A percentile compares a stretch with the other conserved stretches of the same genome.
phyloP scores from a whole-genome alignment of 805 yeast genomes.

The Suhomyces tanzawaensis region DNA sequence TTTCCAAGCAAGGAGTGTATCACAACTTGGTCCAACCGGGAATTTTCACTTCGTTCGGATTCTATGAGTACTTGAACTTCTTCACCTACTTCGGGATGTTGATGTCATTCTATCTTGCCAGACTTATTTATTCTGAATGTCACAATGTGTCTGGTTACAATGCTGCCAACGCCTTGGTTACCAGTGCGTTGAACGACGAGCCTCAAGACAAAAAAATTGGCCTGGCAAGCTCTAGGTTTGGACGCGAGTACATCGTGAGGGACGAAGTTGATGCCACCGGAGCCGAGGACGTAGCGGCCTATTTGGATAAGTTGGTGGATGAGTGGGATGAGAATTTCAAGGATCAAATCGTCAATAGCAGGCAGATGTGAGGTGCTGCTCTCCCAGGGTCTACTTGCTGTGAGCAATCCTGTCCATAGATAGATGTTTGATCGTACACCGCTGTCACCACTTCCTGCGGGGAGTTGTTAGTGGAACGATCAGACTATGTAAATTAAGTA shows the following conservation, averaged over 20 bases:
- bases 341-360: slow-evolving; percentile 64
- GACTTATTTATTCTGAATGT: slow-evolving; percentile 81
- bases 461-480: no score
- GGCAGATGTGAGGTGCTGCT: slow-evolving; percentile 15
- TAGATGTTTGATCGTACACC: no score
- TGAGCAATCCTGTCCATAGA: no score
- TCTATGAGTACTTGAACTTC: slow-evolving; percentile 69
- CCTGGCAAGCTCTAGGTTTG: slow-evolving; percentile 65
- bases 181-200: slow-evolving; percentile 50
- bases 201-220: slow-evolving; percentile 58
- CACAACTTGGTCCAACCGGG: slow-evolving; percentile 93
- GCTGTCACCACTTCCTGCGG: no score
- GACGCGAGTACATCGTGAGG: slow-evolving; percentile 59
- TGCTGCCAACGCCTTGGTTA: slow-evolving; percentile 84
- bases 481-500: no score
- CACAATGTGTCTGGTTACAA: slow-evolving; percentile 85
- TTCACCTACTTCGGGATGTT: slow-evolving; percentile 87
- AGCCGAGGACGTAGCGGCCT: slow-evolving; percentile 60
- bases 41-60: slow-evolving; percentile 80
- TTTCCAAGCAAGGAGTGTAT: slow-evolving; percentile 47
- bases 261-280: slow-evolving; percentile 63
- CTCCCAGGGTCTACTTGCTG: no score
- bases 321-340: slow-evolving; percentile 78
- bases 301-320: slow-evolving; percentile 51
- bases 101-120: slow-evolving; percentile 74